Evolutionary conservation across 23 red algal genomes (phyloP).

Genomic region (Gracilaria caudata): DNA sequence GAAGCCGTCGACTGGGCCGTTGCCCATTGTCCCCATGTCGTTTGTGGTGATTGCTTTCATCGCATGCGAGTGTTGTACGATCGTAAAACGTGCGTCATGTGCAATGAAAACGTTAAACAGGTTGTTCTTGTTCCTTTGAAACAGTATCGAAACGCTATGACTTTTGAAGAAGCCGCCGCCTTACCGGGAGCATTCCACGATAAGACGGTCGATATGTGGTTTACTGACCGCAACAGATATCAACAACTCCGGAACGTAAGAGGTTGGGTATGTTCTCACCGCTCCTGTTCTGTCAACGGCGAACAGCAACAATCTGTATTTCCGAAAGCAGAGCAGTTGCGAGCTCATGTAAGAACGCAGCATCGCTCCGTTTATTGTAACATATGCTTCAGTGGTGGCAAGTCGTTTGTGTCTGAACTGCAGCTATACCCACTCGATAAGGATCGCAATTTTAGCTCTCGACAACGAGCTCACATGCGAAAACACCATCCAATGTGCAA

Average conservation of each 20-base stretch:
- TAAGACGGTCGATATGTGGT: constrained; percentile 56
- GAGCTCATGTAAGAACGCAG: constrained; percentile 45
- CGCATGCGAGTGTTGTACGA: constrained; percentile 87
- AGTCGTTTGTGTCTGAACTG: constrained; percentile 57
- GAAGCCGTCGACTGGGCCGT: constrained; percentile 69
- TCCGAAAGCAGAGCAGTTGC: constrained; percentile 31
- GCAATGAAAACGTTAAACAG: constrained; percentile 60
- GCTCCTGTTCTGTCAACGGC: constrained; percentile 32
- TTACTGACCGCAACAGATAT: constrained; percentile 31
- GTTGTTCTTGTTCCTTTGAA: constrained; percentile 62
- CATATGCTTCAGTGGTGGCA: constrained; percentile 48
- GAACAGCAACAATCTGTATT: constrained; percentile 14
- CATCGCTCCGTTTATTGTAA: constrained; percentile 73
- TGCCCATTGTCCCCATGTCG: constrained; percentile 77
- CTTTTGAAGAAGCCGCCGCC: constrained; percentile 20
- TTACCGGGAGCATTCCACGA: constrained; percentile 47
- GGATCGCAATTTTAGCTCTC: constrained; percentile 40
- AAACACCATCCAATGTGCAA: constrained; percentile 76
- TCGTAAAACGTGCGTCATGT: constrained; percentile 78
- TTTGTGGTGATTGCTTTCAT: constrained; percentile 84
- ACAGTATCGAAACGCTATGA: constrained; percentile 4
- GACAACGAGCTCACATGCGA: constrained; percentile 58
- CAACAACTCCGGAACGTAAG: constrained; percentile 39
- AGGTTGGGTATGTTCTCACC: constrained; percentile 56
- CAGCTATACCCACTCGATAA: constrained; percentile 57